Evolutionary conservation across 1,139 yeast genomes (phyloP), one percentile per base, ranked within the genome.

Genomic region (Wickerhamomyces sp.): DNA sequence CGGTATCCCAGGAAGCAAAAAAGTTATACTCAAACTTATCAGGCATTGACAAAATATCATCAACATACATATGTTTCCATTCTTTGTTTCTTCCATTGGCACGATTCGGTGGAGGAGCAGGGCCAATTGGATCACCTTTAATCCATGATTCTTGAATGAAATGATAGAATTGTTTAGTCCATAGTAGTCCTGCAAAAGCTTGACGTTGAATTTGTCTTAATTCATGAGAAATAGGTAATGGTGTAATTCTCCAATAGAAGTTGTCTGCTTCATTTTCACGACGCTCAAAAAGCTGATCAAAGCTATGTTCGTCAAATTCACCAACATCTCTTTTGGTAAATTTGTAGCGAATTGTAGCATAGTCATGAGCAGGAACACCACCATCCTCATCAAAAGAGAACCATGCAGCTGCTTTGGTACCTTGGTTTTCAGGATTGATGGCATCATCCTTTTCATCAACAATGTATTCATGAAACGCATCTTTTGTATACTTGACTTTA

Each of bases 1-100:
- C 96, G 3, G 96, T 84, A 61, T 90, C 97, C 97, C 97, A 90
- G 6, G 96, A 94, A 10, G 97, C 96, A 61, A 90, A 90, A 60
- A 90, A 90, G 4, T 96, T 97, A 61, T 90, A 90, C 62, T 90
- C 97, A 90, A 96, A 90, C 61, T 88, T 90, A 59, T 90, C 97
- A 3, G 97, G 97, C 68, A 90, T 74, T 1, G 96, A 86, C 52
- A 90, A 70, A 39, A 90, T 77, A 60, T 90, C 96, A 59, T 89
- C 94, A 54, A 87, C 83, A 63, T 88, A 88, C 61, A 90, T 68
- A 61, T 90, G 95, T 51, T 78, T 80, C 97, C 97, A 90, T 42
- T 86, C 88, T 53, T 78, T 76, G 61, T 88, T 88, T 64, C 97
- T 76, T 24, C 92, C 87, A 56, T 82, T 76, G 20, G 90, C 90